Conservation (phyloP, 208 protist species). For the Trypanosoma lewisi region DNA sequence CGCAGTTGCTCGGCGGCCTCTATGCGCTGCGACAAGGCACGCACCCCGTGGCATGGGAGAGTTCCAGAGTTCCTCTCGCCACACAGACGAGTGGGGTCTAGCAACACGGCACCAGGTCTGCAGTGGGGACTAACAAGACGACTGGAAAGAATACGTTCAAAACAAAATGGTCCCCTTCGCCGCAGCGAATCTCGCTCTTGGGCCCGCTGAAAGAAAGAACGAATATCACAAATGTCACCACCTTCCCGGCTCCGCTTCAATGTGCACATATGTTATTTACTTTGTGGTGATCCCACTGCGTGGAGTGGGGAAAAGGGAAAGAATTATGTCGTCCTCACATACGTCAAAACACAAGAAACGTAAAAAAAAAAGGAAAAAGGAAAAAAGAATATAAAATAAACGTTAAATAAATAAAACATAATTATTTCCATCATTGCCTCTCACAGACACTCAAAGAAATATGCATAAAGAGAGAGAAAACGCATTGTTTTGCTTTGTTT, state of each 20-base stretch:
- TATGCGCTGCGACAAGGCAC: conserved; percentile 8
- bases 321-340: too few species aligned
- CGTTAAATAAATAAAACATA: too few species aligned
- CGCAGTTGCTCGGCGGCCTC: not conserved
- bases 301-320: too few species aligned
- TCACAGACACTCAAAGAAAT: too few species aligned
- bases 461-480: too few species aligned
- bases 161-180: conserved; percentile 19
- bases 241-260: conserved; percentile 13
- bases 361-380: too few species aligned
- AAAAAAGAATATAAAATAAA: too few species aligned
- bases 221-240: conserved; percentile 10
- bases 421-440: too few species aligned
- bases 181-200: conserved; percentile 3
- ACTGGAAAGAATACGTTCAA: conserved; percentile 23
- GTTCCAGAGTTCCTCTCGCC: not conserved
- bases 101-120: not conserved
- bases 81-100: conserved; percentile 15
- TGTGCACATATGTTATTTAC: conserved; percentile 6
- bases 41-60: not conserved
- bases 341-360: too few species aligned
- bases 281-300: too few species aligned
- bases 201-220: conserved; percentile 4
- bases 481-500: too few species aligned
- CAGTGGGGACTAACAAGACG: not conserved